Base-by-base conservation (phyloP, 1,139 yeast species). In the Suhomyces maxii region DNA sequence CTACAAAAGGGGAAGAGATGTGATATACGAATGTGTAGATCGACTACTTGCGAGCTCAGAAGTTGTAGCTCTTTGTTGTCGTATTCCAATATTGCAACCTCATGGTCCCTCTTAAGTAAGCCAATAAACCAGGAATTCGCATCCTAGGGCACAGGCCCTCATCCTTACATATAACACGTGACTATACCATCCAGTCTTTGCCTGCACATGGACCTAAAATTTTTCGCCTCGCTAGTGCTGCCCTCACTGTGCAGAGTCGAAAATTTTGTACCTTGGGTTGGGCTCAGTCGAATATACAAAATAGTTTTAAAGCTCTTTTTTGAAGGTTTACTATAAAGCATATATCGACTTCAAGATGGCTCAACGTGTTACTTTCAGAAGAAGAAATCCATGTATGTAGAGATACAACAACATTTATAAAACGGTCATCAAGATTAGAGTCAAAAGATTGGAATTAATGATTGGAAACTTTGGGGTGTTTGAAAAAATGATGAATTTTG, bases 331-430 rank as follows among this genome's bases (percentile, higher is more conserved):
- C 51, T 36, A 42, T 45, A 48, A 42, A 47, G 55, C 52, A 52
- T 53, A 45, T 44, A 55, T 51, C 56, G 55, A 50, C 60, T 55
- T 56, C 54, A 57, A 52, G 57, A 73, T 73, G 79, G 79, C 78
- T 67, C 77, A 73, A 71, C 76, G 79, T 70, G 76, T 73, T 64
- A 73, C 79, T 60, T 73, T 69, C 71, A 73, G 79, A 73, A 73
- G 78, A 73, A 72, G 77, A 69, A 73, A 73, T 66, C 78, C 79
- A 67, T 73, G 75, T 69, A 69, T 69, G 75, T 69, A 41, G 37
- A 7, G 37, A 36, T 32, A 18, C 32, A 18, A 25, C 30, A 23
- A 12, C 25, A 12, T 7, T 12, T 2, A 37, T n/a, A 7, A n/a
- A 36, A 26, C 6, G 31, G 31, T 11, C 31, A 9, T 5, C 31